These are phyloP conservation scores for Mollisia scopiformis DNA, from an alignment of 2,329 filamentous ascomycete species.

Conservation along the genomic window DNA sequence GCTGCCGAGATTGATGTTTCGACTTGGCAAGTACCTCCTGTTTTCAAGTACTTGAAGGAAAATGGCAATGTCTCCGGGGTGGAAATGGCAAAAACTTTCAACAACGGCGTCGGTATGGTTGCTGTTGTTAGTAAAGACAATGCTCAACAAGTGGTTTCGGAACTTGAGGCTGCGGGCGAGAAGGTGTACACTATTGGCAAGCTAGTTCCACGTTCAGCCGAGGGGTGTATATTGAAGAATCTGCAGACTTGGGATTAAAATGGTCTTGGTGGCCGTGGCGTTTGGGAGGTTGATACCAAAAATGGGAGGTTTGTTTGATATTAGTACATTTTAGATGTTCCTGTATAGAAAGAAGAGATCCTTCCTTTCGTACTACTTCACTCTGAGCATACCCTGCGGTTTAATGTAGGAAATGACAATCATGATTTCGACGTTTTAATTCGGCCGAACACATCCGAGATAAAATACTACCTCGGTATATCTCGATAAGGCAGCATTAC, in stretches of 20 bases:
- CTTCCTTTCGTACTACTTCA: too few species aligned
- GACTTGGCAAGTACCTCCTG: conserved; percentile 74
- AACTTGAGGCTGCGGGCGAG: conserved; percentile 72
- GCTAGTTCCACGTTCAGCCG: conserved; percentile 59
- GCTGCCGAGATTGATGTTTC: conserved; percentile 77
- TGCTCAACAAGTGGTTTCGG: conserved; percentile 60
- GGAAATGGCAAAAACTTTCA: conserved; percentile 94
- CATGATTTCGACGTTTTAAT: background rate
- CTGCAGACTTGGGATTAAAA: conserved; percentile 42
- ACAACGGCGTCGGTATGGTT: conserved; percentile 94
- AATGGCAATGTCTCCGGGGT: conserved; percentile 69
- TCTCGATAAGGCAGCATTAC: too few species aligned
- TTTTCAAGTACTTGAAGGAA: conserved; percentile 85
- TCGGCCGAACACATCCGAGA: background rate
- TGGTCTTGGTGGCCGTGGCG: conserved; percentile 6
- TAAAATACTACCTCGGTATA: background rate
- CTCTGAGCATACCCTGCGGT: too few species aligned
- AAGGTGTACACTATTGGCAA: conserved; percentile 76
- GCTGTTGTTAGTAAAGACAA: conserved; percentile 72
- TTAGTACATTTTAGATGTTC: background rate
- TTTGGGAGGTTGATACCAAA: conserved; percentile 30
- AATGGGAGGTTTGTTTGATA: background rate
- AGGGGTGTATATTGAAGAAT: conserved; percentile 66
- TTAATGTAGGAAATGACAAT: too few species aligned
- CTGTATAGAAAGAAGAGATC: background rate